phyloP scores from a whole-genome alignment of 2,329 filamentous ascomycete species.

The Colletotrichum paranaense region DNA sequence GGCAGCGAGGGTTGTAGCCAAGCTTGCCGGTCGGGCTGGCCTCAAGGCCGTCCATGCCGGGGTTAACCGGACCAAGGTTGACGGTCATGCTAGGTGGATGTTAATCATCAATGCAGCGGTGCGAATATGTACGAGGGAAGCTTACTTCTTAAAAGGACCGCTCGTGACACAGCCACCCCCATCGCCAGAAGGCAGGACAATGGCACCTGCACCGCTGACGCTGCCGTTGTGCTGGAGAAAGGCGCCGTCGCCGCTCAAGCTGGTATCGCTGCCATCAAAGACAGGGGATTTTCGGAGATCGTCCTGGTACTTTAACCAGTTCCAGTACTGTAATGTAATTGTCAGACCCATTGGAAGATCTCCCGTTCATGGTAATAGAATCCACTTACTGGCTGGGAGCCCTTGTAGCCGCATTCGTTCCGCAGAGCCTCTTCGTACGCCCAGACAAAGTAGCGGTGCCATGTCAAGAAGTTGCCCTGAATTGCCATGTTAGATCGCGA shows the following conservation, averaged over 20 bases:
- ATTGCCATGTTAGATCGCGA: background rate
- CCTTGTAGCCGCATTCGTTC: constrained; percentile 36
- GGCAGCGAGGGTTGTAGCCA: constrained; percentile 45
- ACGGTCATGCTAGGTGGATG: constrained; percentile 36
- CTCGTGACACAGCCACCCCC: constrained; percentile 48
- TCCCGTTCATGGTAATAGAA: background rate
- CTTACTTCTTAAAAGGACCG: constrained; percentile 44
- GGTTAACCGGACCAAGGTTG: constrained; percentile 44
- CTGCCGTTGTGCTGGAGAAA: constrained; percentile 41
- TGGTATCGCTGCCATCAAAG: constrained; percentile 52
- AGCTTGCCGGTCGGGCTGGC: constrained; percentile 15
- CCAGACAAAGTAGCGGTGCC: constrained; percentile 35
- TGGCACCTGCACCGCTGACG: constrained; percentile 38
- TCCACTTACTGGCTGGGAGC: constrained; percentile 31
- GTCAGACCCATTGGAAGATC: constrained; percentile 18
- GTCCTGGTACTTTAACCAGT: constrained; percentile 47
- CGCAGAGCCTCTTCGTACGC: constrained; percentile 33
- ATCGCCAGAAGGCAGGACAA: constrained; percentile 47
- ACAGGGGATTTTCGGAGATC: constrained; percentile 47
- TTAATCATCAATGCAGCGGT: too few species aligned
- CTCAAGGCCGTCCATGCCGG: constrained; percentile 29
- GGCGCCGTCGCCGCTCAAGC: constrained; percentile 51
- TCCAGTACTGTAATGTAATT: constrained; percentile 44
- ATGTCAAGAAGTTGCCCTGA: constrained; percentile 34
- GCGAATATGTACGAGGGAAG: constrained; percentile 36